These are phyloP conservation scores for Musa itinerans DNA, from an alignment of 176 grass and related monocot species.

Conservation along the genomic window DNA sequence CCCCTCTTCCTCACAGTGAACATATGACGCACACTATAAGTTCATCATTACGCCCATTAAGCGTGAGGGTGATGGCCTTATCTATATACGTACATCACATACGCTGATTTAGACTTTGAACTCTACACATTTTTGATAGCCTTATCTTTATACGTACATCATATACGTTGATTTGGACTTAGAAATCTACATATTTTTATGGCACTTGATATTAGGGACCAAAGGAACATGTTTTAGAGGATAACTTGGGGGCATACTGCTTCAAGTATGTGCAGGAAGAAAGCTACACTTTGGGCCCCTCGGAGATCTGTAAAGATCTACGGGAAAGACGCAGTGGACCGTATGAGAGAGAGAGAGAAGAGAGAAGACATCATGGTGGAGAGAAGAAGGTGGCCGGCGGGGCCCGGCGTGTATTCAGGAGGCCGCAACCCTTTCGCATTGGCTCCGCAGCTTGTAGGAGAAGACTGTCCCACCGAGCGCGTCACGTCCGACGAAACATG, in stretches of 20 bases:
- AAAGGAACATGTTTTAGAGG: background rate
- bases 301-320: slow-evolving; percentile 14
- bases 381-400: background rate
- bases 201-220: no score
- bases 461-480: background rate
- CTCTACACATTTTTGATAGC: no score
- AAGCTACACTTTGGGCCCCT: background rate
- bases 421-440: slow-evolving; percentile 1
- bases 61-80: no score
- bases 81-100: no score
- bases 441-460: background rate
- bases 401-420: slow-evolving; percentile 17
- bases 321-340: slow-evolving; percentile 2
- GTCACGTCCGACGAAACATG: background rate
- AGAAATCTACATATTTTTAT: no score
- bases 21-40: no score
- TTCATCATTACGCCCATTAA: no score
- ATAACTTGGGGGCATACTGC: background rate
- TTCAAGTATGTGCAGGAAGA: slow-evolving; percentile 9
- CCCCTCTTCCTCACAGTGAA: no score
- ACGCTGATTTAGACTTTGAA: no score
- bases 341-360: background rate
- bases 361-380: background rate
- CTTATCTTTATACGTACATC: no score
- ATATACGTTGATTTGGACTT: no score